Conservation (phyloP, 495 filamentous ascomycete genomes). For the Staphylotrichum tortipilum region DNA sequence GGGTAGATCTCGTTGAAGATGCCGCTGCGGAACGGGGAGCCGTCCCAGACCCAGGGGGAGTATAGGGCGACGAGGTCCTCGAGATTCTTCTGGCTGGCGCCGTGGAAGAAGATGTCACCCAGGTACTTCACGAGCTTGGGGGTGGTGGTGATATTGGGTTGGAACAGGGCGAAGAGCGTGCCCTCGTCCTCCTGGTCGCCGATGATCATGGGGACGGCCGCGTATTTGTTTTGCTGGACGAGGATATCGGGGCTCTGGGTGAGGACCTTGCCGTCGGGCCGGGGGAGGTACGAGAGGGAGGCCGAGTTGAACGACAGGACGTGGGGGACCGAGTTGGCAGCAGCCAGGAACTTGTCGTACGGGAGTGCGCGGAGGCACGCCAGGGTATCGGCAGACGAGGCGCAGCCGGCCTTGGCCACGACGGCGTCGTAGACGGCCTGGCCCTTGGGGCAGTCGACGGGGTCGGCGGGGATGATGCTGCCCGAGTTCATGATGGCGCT, state of each 20-base stretch:
- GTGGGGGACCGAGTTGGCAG: conserved; percentile 57
- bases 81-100: conserved; percentile 38
- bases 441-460: conserved; percentile 53
- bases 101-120: conserved; percentile 44
- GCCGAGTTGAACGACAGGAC: conserved; percentile 55
- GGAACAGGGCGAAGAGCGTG: conserved; percentile 53
- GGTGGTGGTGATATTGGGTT: conserved; percentile 53
- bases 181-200: conserved; percentile 55
- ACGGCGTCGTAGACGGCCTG: conserved; percentile 58
- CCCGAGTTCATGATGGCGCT: conserved; percentile 69
- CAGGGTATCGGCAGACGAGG: conserved; percentile 45
- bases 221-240: conserved; percentile 41
- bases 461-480: conserved; percentile 51
- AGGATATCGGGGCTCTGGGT: conserved; percentile 49
- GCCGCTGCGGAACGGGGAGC: conserved; percentile 59
- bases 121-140: conserved; percentile 53
- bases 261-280: conserved; percentile 52
- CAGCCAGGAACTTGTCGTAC: conserved; percentile 53
- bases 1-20: conserved; percentile 58
- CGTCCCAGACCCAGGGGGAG: conserved; percentile 37
- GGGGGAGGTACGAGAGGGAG: conserved; percentile 55
- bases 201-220: conserved; percentile 50
- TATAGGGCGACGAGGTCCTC: conserved; percentile 49
- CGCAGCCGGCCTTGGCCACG: conserved; percentile 51
- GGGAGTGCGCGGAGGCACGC: conserved; percentile 52